A percentile compares a stretch with the other conserved stretches of the same genome.
phyloP scores from a whole-genome alignment of 306 rosid genomes.

The cucumber (Cucumis sativus) region Cucumber_9930_V3 NC_026659.2:30491501-30492000 shows the following conservation, averaged over 20 bases:
- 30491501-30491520: background rate
- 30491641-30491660: background rate
- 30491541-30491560: background rate
- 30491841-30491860: constrained; percentile 27
- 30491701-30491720: constrained; percentile 18
- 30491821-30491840: constrained; percentile 28
- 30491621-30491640: background rate
- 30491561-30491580: background rate
- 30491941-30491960: constrained; percentile 36
- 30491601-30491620: background rate
- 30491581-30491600: background rate
- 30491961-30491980: constrained; percentile 21
- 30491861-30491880: constrained; percentile 26
- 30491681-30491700: background rate
- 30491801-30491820: constrained; percentile 39
- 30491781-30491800: constrained; percentile 4
- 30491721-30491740: background rate
- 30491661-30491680: background rate
- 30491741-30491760: constrained; percentile 23
- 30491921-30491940: constrained; percentile 26
- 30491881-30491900: constrained; percentile 22
- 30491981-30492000: constrained; percentile 31
- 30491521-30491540: background rate
- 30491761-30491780: background rate
- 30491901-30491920: constrained; percentile 41